Conservation (phyloP, 768 basidiomycete genomes). For the Filobasidium floriforme region DNA sequence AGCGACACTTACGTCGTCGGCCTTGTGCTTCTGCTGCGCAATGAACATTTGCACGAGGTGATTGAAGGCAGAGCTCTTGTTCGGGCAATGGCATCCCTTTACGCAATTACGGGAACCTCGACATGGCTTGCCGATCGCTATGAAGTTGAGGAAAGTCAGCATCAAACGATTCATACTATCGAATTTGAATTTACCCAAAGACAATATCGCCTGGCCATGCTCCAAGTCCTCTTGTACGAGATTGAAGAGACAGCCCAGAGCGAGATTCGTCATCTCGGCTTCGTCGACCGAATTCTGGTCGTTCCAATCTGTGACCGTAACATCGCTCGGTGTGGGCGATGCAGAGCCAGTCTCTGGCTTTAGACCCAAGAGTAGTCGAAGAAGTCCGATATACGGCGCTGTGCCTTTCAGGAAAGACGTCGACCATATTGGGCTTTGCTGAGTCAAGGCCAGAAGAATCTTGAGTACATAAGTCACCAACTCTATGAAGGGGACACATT, state of each 20-base stretch:
- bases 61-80: neutral
- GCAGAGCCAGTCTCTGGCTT: too few relatives aligned
- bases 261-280: neutral
- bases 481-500: neutral
- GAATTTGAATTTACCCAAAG: neutral
- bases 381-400: neutral
- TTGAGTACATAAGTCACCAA: too few relatives aligned
- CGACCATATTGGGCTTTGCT: conserved; percentile 1
- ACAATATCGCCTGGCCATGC: neutral
- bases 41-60: conserved; percentile 13
- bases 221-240: neutral
- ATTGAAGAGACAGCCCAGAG: conserved; percentile 3
- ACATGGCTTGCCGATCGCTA: conserved; percentile 12
- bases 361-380: neutral
- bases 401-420: neutral
- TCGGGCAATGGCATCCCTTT: conserved; percentile 13
- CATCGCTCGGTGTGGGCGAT: neutral
- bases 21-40: conserved; percentile 8
- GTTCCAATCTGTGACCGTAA: neutral
- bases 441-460: neutral
- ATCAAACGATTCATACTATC: too few relatives aligned
- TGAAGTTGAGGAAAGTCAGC: neutral
- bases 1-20: conserved; percentile 7
- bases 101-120: conserved; percentile 5
- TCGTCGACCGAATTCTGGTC: neutral